These are phyloP conservation scores for Solanum virginianum DNA, from an alignment of 257 asterid species.

Conservation along the genomic window DNA sequence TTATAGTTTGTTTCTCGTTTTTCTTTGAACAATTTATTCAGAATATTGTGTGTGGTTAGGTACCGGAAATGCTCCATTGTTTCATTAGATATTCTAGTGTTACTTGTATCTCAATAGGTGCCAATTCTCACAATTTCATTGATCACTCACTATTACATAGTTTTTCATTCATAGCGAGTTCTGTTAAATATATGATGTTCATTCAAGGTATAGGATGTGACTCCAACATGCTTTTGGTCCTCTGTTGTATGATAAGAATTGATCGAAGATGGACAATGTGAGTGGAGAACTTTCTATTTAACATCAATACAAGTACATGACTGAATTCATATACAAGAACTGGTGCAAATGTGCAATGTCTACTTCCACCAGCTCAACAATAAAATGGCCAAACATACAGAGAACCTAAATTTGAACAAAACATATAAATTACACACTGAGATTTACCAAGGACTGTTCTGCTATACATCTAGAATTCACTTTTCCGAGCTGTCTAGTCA, in stretches of 20 bases:
- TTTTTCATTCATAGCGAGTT: not conserved
- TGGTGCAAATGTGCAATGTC: not conserved
- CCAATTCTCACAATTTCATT: not conserved
- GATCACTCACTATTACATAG: not conserved
- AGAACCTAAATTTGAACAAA: not conserved
- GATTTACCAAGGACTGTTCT: not conserved
- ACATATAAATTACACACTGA: not conserved
- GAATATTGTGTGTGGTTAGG: not conserved
- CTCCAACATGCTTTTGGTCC: not conserved
- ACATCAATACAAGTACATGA: not conserved
- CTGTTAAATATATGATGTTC: not conserved
- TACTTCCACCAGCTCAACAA: no score
- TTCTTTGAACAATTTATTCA: not conserved
- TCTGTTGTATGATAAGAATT: not conserved
- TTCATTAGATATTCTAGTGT: not conserved
- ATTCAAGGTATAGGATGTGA: not conserved
- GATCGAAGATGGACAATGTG: not conserved
- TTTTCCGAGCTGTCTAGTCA: constrained; percentile 7
- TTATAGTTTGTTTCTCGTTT: not conserved
- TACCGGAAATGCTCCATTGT: not conserved
- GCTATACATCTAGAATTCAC: not conserved
- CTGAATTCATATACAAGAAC: not conserved
- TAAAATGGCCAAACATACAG: constrained; percentile 3
- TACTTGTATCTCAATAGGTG: not conserved
- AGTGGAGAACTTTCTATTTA: not conserved